phyloP scores from a whole-genome alignment of 352 stramenopile genomes.

The Thalassiosira sp. region DNA sequence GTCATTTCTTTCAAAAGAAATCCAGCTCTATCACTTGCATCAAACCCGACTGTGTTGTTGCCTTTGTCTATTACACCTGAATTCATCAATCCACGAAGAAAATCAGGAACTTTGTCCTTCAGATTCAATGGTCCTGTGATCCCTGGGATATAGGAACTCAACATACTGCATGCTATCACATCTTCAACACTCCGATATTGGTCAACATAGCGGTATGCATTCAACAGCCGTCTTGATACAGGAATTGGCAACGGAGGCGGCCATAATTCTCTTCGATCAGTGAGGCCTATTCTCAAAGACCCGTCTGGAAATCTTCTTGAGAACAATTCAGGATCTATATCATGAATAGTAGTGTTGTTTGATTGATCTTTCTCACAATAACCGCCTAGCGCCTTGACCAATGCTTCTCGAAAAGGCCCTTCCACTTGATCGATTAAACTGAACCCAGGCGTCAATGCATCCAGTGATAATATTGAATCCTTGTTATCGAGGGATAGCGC shows the following conservation, averaged over 20 bases:
- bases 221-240: no score
- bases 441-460: slow-evolving; percentile 53
- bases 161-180: slow-evolving; percentile 54
- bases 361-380: slow-evolving; percentile 1
- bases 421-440: slow-evolving; percentile 72
- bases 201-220: slow-evolving; percentile 68
- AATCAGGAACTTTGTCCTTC: slow-evolving; percentile 19
- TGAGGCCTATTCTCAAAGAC: slow-evolving; percentile 60
- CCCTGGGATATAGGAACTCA: slow-evolving; percentile 71
- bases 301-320: slow-evolving; percentile 31
- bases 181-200: slow-evolving; percentile 59
- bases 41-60: not conserved
- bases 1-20: slow-evolving; percentile 51
- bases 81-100: slow-evolving; percentile 27
- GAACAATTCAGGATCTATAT: slow-evolving; percentile 57
- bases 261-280: slow-evolving; percentile 50
- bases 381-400: slow-evolving; percentile 47
- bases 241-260: no score
- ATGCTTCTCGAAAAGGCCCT: slow-evolving; percentile 39
- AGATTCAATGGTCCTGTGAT: slow-evolving; percentile 45
- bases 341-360: slow-evolving; percentile 25
- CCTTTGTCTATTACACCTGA: not conserved
- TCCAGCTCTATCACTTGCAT: slow-evolving; percentile 37
- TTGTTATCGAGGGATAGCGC: slow-evolving; percentile 7
- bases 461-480: slow-evolving; percentile 19